Evolutionary conservation across 139 green algal species (phyloP).

Genomic region (Closterium sp.): DNA sequence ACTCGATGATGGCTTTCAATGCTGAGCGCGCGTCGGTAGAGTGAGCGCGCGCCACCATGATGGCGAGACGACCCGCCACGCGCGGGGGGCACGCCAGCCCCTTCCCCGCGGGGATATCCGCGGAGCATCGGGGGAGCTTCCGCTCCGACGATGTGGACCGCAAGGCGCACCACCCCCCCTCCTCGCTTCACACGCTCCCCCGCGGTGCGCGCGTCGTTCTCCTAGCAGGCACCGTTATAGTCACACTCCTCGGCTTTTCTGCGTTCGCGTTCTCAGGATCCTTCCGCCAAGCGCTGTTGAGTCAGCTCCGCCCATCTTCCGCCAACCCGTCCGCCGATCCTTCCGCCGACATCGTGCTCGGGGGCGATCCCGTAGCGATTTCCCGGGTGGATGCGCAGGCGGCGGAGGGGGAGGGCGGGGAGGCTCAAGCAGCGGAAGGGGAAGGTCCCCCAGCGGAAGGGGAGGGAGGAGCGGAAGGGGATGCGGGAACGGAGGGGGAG

Average conservation of each 20-base stretch:
- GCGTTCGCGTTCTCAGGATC: not conserved
- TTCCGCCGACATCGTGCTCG: not conserved
- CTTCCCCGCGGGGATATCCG: not conserved
- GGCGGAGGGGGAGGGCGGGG: not conserved
- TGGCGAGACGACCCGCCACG: not conserved
- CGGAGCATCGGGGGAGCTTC: not conserved
- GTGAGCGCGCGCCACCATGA: no score
- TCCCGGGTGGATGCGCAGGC: not conserved
- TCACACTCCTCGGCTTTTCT: not conserved
- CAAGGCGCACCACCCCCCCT: not conserved
- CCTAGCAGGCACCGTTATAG: not conserved
- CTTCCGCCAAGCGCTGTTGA: not conserved
- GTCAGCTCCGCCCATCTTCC: not conserved
- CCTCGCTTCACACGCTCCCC: not conserved
- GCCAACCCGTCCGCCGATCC: not conserved
- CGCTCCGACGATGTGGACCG: not conserved
- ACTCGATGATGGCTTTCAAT: no score
- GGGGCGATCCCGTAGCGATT: not conserved
- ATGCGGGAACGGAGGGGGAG: not conserved
- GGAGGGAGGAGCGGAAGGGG: not conserved
- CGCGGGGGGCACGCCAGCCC: not conserved
- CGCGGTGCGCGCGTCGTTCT: not conserved
- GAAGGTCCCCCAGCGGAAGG: not conserved
- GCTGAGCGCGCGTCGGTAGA: no score
- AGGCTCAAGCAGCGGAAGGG: not conserved